These are phyloP conservation scores for Pleurotus eryngii DNA, from an alignment of 768 basidiomycete genomes.

Conservation along the genomic window DNA sequence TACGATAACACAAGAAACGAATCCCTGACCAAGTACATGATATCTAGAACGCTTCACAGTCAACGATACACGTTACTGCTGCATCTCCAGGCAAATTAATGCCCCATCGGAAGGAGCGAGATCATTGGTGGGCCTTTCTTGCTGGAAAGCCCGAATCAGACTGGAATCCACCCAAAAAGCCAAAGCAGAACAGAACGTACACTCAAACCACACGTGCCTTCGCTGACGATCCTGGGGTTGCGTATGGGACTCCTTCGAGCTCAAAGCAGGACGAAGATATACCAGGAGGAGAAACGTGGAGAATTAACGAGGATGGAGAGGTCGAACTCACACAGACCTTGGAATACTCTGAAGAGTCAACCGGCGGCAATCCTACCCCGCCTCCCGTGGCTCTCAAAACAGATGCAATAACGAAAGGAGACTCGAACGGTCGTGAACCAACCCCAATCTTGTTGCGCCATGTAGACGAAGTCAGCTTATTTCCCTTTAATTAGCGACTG, in stretches of 20 bases:
- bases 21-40: not conserved
- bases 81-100: conserved; percentile 36
- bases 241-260: not conserved
- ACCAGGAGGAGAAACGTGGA: conserved; percentile 22
- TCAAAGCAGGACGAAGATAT: conserved; percentile 12
- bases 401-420: conserved; percentile 14
- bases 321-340: conserved; percentile 32
- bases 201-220: conserved; percentile 34
- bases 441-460: conserved; percentile 51
- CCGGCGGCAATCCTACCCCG: conserved; percentile 40
- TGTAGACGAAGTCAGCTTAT: conserved; percentile 64
- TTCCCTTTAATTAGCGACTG: too few relatives aligned
- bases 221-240: conserved; percentile 21
- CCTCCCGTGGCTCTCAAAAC: conserved; percentile 11
- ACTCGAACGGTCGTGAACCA: conserved; percentile 45
- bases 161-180: conserved; percentile 57
- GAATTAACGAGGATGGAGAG: conserved; percentile 40
- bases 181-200: conserved; percentile 22
- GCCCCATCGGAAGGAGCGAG: conserved; percentile 71
- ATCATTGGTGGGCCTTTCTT: conserved; percentile 79
- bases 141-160: conserved; percentile 63
- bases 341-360: conserved; percentile 33
- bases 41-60: conserved; percentile 62
- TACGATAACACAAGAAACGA: not conserved
- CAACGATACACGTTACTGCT: conserved; percentile 46